Base-by-base conservation (phyloP, 345 rosid genomes). In the Populus ilicifolia region DNA sequence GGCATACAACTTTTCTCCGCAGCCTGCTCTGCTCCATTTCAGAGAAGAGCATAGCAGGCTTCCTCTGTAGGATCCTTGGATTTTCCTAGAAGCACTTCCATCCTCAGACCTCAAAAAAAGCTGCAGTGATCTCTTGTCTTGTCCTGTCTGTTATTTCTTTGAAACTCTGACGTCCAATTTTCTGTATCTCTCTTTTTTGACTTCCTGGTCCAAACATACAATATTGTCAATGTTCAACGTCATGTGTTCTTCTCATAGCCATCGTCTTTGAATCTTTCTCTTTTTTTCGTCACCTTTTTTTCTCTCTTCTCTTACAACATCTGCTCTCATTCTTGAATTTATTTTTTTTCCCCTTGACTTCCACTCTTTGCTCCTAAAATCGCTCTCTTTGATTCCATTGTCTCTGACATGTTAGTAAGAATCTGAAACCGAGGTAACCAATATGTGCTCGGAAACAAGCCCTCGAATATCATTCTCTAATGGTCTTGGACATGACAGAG, bases 381-480 rank as follows among this genome's bases (percentile, higher is more conserved):
- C 27, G 0, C 21, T 25, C 48, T 36, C 36, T 2, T 25, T 16
- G 43, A 16, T 16, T 6, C 46, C 12, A 16, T 14, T 36, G 36
- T 68, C 13, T 59, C 13, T 56, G 17, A 33, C 68, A 14, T 75
- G 27, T 64, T 44, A 1, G 66, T 5, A 14, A 5, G 17, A 56
- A 50, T 29, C 67, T 46, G n/a, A 25, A 46, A 59, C 61, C 64
- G 7, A 4, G 56, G 29, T 41, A 38, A 43, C 63, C 36, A 82
- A 73, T 21, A 87, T 92, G 90, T 90, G 89, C 78, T 76, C 92
- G 5, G 90, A 88, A 75, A 84, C 90, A 52, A 83, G 87, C 75
- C 90, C 90, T 70, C 84, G 92, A 69, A 71, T 87, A 2, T 90
- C 93, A 2, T 89, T 90, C 74, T 90, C 94, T 10, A 78, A 79